Base-by-base conservation (phyloP, 2,329 filamentous ascomycete species). In the Thielaviopsis euricoi region DNA sequence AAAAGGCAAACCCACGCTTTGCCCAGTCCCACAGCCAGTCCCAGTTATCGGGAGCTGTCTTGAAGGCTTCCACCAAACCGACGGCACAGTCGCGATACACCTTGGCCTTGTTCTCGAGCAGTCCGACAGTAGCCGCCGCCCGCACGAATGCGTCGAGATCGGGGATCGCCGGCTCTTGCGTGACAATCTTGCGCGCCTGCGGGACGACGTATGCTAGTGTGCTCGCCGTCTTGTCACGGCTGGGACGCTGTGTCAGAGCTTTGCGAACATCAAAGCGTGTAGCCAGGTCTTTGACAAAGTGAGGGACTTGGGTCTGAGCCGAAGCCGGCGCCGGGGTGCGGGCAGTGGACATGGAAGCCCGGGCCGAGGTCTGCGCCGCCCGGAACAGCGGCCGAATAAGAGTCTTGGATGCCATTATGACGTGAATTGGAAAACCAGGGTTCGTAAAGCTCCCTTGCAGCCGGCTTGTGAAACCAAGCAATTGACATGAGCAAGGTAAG, bases 1-100 rank as follows among this genome's bases (percentile, higher is more conserved):
- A 25, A 13, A 26, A 15, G 12, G 48, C 23, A 23, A 53, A 56
- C 52, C 40, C 49, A 53, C 54, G 53, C 19, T 59, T 29, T 13
- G 56, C 57, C 29, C 53, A 58, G 17, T 53, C 43, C 17, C 53
- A 23, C 19, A 60, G 25, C 22, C 48, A 49, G n/a, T 53, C 29
- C 59, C 59, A 62, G 9, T 58, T 51, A 21, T 53, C 33, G 13
- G 50, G 26, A 17, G 58, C 50, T 17, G 37, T 23, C 21, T 58
- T 43, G 43, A 53, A 59, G 3, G 58, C n/a, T 7, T 58, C 33
- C 17, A 56, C 33, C 6, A 61, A 26, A 6, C 40, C 51, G 15
- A 46, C 51, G 17, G 57, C 26, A n/a, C 57, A 56, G 17, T 56
- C 49, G 13, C 55, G 48, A 37, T 58, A 54, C 19, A 56, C 52